A percentile compares a stretch with the other conserved stretches of the same genome.
Evolutionary conservation across 768 basidiomycete species (phyloP).

Genomic region (Suillus brevipes): DNA sequence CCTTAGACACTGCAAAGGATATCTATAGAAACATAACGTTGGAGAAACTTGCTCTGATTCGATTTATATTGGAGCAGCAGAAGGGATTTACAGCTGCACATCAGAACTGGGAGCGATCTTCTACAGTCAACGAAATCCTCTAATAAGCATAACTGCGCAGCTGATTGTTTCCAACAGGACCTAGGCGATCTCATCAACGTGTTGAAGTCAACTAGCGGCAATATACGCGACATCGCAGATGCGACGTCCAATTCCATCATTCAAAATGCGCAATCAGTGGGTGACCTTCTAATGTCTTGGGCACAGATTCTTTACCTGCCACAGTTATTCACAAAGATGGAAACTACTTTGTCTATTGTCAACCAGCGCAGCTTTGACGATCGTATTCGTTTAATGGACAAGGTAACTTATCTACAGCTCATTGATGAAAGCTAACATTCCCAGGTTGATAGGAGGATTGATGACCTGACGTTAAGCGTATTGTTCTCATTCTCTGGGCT

Average conservation of each 20-base stretch:
- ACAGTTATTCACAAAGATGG: constrained; percentile 26
- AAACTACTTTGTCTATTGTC: constrained; percentile 22
- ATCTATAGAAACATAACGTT: constrained; percentile 66
- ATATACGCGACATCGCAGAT: constrained; percentile 25
- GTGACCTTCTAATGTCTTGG: neutral
- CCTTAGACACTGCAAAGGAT: constrained; percentile 58
- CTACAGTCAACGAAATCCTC: neutral
- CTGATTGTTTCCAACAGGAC: constrained; percentile 22
- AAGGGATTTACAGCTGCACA: constrained; percentile 30
- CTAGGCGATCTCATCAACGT: constrained; percentile 27
- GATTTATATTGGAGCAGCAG: constrained; percentile 47
- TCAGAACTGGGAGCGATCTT: constrained; percentile 30
- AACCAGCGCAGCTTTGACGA: constrained; percentile 20
- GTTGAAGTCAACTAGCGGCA: constrained; percentile 20
- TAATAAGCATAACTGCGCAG: neutral
- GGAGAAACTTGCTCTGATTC: constrained; percentile 55
- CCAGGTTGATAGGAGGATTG: constrained; percentile 29
- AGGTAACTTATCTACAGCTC: constrained; percentile 18
- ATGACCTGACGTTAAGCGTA: constrained; percentile 24
- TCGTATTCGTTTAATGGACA: constrained; percentile 22
- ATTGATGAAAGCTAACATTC: constrained; percentile 13
- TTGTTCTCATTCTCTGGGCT: constrained; percentile 7
- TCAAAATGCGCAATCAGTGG: constrained; percentile 24
- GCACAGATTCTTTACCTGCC: neutral
- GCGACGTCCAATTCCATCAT: constrained; percentile 13